phyloP scores from a whole-genome alignment of 306 rosid genomes.

The Abrus precatorius region DNA sequence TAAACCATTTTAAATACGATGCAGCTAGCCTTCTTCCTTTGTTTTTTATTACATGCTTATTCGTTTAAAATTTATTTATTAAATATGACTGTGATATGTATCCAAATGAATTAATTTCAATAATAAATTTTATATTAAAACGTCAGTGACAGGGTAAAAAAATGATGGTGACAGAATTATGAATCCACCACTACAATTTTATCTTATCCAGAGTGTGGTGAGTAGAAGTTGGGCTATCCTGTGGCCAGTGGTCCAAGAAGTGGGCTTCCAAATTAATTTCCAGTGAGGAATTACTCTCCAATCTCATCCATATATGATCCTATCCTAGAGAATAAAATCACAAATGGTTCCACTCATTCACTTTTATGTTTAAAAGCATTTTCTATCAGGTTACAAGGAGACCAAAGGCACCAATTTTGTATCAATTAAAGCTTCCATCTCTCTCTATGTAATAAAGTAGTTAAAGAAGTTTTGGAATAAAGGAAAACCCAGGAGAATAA shows the following conservation, averaged over 20 bases:
- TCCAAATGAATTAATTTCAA: too few species aligned
- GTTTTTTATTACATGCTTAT: too few species aligned
- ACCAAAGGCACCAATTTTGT: conserved; percentile 67
- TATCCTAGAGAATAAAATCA: conserved; percentile 51
- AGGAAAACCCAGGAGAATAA: conserved; percentile 49
- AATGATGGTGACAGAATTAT: too few species aligned
- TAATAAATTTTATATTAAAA: too few species aligned
- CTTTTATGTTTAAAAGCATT: conserved; percentile 59
- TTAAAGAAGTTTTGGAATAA: conserved; percentile 73
- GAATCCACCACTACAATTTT: too few species aligned
- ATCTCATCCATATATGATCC: conserved; percentile 37
- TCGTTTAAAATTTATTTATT: too few species aligned
- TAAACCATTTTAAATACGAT: too few species aligned
- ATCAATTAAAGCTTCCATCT: conserved; percentile 52
- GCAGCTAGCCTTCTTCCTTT: too few species aligned
- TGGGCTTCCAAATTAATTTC: conserved; percentile 33
- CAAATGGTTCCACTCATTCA: conserved; percentile 45
- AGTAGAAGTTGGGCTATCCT: conserved; percentile 13
- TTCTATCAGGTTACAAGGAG: conserved; percentile 59
- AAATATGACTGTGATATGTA: too few species aligned
- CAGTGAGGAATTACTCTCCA: conserved; percentile 16
- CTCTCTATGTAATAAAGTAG: conserved; percentile 56
- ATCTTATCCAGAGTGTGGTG: background rate
- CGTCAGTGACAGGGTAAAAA: too few species aligned
- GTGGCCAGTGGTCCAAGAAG: conserved; percentile 45